phyloP scores from a whole-genome alignment of 2,329 filamentous ascomycete genomes.

The Chaetomiaceae sp. region DNA sequence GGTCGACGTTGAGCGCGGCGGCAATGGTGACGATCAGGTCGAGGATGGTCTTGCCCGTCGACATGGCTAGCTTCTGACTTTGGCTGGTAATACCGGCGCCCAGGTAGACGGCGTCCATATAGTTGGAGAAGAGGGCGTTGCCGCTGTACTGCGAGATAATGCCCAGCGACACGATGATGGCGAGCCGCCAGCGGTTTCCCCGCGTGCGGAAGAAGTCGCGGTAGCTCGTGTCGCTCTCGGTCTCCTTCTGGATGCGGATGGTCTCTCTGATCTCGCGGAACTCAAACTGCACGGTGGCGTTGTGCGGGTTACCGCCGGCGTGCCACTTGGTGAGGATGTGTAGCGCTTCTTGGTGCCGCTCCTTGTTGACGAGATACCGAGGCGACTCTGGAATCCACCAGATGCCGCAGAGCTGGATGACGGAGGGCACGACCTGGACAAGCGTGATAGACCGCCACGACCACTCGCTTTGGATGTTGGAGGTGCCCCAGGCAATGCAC shows the following conservation, averaged over 20 bases:
- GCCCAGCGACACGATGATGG: conserved; percentile 56
- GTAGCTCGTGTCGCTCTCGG: conserved; percentile 46
- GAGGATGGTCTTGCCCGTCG: conserved; percentile 53
- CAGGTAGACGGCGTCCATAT: conserved; percentile 56
- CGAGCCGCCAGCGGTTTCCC: conserved; percentile 59
- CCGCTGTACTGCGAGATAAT: conserved; percentile 64
- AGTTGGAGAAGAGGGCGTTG: conserved; percentile 62
- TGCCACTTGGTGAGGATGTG: conserved; percentile 57
- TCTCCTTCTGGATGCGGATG: conserved; percentile 50
- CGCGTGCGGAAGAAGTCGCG: conserved; percentile 55
- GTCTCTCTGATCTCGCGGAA: conserved; percentile 61
- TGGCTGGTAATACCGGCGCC: conserved; percentile 54
- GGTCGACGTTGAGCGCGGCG: conserved; percentile 45
- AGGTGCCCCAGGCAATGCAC: conserved; percentile 58
- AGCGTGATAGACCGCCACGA: conserved; percentile 61
- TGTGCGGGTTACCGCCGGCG: conserved; percentile 51
- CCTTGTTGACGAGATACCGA: conserved; percentile 58
- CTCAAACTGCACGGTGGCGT: conserved; percentile 59
- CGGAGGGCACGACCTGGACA: conserved; percentile 55
- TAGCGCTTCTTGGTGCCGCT: conserved; percentile 56
- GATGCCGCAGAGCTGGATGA: conserved; percentile 59
- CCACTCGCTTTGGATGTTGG: conserved; percentile 53
- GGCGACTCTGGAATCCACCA: conserved; percentile 64
- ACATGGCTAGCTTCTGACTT: conserved; percentile 49
- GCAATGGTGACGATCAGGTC: conserved; percentile 51